These are phyloP conservation scores for Actinomortierella wolfii DNA, from an alignment of 371 early-diverging fungal species.

Conservation along the genomic window DNA sequence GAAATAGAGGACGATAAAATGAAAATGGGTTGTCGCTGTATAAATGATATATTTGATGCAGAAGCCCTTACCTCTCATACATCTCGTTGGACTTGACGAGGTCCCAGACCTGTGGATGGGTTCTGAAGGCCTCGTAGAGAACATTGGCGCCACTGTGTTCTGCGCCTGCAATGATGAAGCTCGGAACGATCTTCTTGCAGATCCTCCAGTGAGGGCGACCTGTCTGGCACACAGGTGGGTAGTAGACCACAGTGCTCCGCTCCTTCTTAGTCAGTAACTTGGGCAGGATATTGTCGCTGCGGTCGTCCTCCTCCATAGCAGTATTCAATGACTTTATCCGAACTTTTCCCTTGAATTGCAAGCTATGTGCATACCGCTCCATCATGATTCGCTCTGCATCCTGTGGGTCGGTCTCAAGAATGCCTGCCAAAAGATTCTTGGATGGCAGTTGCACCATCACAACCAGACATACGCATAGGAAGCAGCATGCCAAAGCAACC, in stretches of 20 bases:
- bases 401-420: constrained; percentile 42
- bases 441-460: constrained; percentile 32
- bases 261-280: constrained; percentile 35
- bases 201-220: constrained; percentile 43
- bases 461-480: constrained; percentile 36
- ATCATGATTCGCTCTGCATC: constrained; percentile 47
- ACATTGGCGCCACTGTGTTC: constrained; percentile 54
- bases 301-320: constrained; percentile 35
- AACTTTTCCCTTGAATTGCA: constrained; percentile 44
- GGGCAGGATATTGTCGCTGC: constrained; percentile 25
- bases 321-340: constrained; percentile 43
- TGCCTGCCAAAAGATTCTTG: constrained; percentile 24
- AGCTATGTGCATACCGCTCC: constrained; percentile 44
- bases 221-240: constrained; percentile 54
- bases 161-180: constrained; percentile 64
- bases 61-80: constrained; percentile 36
- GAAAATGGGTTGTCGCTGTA: no score
- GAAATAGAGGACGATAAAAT: no score
- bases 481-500: constrained; percentile 38
- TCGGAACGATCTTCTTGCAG: constrained; percentile 60
- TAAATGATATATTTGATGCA: no score
- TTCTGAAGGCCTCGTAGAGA: constrained; percentile 51
- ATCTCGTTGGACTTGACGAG: constrained; percentile 46
- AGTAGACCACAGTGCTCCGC: constrained; percentile 49
- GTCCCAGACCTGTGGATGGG: constrained; percentile 57